Base-by-base conservation (phyloP, 768 basidiomycete genomes). In the Pleurotus djamor region DNA sequence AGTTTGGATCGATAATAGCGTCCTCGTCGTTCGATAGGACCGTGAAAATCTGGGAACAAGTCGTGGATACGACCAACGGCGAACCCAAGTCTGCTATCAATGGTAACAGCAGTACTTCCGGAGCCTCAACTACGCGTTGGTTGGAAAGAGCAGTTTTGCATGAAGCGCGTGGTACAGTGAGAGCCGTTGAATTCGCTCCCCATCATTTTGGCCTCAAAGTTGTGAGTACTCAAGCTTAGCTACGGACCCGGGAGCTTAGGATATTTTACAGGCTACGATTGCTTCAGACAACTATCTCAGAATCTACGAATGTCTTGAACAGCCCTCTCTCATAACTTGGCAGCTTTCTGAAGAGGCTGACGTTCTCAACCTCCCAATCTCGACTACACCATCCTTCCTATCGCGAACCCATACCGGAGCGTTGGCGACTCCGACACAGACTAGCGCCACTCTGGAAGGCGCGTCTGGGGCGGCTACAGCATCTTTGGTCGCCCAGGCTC, bases 21-120 rank as follows among this genome's bases (percentile, higher is more conserved):
- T 92, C 91, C 3, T 84, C 87, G 4, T 94, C 91, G 1, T 94
- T 95, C 66, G 96, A 98, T 73, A 83, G 96, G 28, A 91, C 91
- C 0, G 91, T 95, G 58, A 92, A 96, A 72, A 83, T 99, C 13
- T 98, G 94, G 94, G 92, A 96, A 68, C 85, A 91, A 71, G 21
- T 56, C 14, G 21, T 56, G 21, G 54, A 56, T 41, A 41, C 54
- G 54, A 43, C 54, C 5, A 56, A 56, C 28, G 33, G 10, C 32
- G 54, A 33, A 10, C 54, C 54, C 10, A 56, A 56, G 41, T 16
- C 54, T 41, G 17, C 54, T 36, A 63, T 64, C 35, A 69, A 60
- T 44, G 69, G 65, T 34, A 71, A 68, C 47, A 67, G 70, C 0
- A 65, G 65, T 38, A 14, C 60, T 4, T 64, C 62, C 33, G 52